Percentiles rank a stretch among this genome's conserved stretches.
phyloP scores from a whole-genome alignment of 148 eudicot species.

The Tetragonia tetragonoides region DNA sequence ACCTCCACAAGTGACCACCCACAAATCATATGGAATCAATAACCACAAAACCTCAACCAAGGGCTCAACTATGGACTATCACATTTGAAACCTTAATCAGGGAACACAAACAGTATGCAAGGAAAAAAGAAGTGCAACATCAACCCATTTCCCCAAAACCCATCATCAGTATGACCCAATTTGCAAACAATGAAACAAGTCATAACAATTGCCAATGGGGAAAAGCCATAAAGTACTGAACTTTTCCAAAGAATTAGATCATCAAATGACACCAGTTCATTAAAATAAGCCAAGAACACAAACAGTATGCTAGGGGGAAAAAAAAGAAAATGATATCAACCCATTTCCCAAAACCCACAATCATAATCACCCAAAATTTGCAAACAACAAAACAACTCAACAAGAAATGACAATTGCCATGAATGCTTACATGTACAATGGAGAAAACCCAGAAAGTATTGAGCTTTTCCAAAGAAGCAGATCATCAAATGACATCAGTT shows the following conservation, averaged over 20 bases:
- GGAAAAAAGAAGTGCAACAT: not conserved
- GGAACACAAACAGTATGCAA: conserved; percentile 1
- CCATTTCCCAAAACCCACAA: conserved; percentile 6
- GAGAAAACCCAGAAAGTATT: conserved; percentile 21
- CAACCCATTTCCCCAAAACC: conserved; percentile 3
- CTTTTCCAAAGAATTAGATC: too few relatives aligned
- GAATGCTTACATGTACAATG: conserved; percentile 31
- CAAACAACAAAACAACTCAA: not conserved
- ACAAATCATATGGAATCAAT: not conserved
- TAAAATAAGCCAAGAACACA: not conserved
- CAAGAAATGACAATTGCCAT: not conserved
- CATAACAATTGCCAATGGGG: not conserved
- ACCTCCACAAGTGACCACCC: not conserved
- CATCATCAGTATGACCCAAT: conserved; percentile 6
- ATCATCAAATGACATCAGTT: conserved; percentile 21
- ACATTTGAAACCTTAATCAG: conserved; percentile 1
- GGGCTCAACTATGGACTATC: not conserved
- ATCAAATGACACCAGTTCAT: too few relatives aligned
- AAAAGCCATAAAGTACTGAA: too few relatives aligned
- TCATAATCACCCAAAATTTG: not conserved
- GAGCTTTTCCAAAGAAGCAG: conserved; percentile 14
- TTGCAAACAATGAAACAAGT: not conserved
- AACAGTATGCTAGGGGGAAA: not conserved
- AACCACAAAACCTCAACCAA: not conserved
- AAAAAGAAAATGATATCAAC: not conserved